Conservation (phyloP, 306 rosid species). For the Acacia crassicarpa region DNA sequence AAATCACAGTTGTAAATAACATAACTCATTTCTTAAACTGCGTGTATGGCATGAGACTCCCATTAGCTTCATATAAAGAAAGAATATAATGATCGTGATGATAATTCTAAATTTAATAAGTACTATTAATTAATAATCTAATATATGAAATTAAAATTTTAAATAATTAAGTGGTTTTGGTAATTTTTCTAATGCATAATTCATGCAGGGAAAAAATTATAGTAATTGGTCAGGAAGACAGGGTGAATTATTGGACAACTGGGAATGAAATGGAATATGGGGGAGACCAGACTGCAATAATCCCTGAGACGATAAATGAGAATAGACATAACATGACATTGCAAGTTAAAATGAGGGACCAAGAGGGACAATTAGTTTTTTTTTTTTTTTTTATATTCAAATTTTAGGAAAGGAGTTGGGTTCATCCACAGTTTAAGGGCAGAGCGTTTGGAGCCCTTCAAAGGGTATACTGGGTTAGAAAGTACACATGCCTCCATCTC, state of each 20-base stretch:
- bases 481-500: too few relatives aligned
- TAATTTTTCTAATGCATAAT: background rate
- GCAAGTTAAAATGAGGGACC: conserved; percentile 1
- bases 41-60: too few relatives aligned
- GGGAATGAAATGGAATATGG: background rate
- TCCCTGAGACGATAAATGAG: background rate
- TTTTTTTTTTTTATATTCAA: too few relatives aligned
- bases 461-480: too few relatives aligned
- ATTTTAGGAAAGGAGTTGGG: too few relatives aligned
- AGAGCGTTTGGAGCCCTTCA: too few relatives aligned
- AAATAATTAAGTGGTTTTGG: background rate
- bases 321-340: background rate
- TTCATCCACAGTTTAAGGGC: too few relatives aligned
- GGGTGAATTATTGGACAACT: background rate
- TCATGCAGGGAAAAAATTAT: background rate
- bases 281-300: background rate
- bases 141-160: background rate
- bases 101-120: too few relatives aligned
- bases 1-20: too few relatives aligned
- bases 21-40: too few relatives aligned
- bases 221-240: background rate
- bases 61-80: too few relatives aligned
- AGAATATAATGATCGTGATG: background rate
- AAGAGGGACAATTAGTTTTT: background rate
- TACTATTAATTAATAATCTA: background rate